Percentiles rank a stretch among this genome's conserved stretches.
Evolutionary conservation across 345 rosid genomes (phyloP).

Genomic region (Syzygium aqueum): DNA sequence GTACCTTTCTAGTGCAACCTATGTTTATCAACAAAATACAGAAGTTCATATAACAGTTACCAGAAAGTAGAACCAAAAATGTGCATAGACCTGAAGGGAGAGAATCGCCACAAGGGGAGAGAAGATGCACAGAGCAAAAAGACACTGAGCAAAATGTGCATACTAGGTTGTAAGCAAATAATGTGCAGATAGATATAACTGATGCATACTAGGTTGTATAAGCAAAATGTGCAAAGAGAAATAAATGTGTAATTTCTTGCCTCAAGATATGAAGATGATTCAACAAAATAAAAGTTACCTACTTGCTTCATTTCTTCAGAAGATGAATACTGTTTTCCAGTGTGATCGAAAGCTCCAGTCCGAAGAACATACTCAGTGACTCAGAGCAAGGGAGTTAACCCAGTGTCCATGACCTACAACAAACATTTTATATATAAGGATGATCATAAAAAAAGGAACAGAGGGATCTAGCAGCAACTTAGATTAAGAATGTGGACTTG

Average conservation of each 20-base stretch:
- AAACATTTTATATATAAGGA: constrained; percentile 1
- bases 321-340: constrained; percentile 62
- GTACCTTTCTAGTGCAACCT: constrained; percentile 84
- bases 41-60: not conserved
- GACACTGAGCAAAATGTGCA: not conserved
- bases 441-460: not conserved
- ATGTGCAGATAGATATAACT: not conserved
- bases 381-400: constrained; percentile 93
- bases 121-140: not conserved
- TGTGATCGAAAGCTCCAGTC: constrained; percentile 95
- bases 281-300: not conserved
- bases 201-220: not conserved
- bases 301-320: constrained; percentile 87
- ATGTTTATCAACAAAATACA: not conserved
- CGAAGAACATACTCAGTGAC: constrained; percentile 93
- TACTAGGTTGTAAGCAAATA: not conserved
- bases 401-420: constrained; percentile 90
- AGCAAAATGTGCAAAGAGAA: not conserved
- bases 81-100: not conserved
- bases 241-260: not conserved
- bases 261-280: too few relatives aligned
- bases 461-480: not conserved
- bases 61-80: not conserved
- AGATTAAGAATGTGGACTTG: not conserved
- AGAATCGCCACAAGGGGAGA: not conserved